Base-by-base conservation (phyloP, 177 flowering plant genomes). In the Vitis hybrid region DNA sequence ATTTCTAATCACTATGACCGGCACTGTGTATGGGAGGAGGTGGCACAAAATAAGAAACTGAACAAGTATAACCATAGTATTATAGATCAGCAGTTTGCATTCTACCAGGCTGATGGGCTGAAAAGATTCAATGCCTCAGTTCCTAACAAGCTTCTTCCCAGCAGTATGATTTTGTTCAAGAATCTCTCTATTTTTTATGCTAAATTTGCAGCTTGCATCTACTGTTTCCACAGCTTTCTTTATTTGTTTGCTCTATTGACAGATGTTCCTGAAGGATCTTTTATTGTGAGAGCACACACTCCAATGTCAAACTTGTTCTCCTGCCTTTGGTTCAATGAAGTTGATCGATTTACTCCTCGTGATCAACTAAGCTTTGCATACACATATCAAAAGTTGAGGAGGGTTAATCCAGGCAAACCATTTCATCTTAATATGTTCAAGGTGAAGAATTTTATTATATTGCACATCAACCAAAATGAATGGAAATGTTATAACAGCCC, bases 241-340 rank as follows among this genome's bases (percentile, higher is more conserved):
- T 19, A n/a, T 26, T 7, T 22, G 50, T 55, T 20, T 51, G 61
- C 33, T 74, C 53, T 59, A 20, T 70, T 73, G 59, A 51, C 91
- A 95, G 99, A 95, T 87, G 99, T 95, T 31, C 99, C 99, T 58
- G 99, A 95, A 80, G 99, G 99, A 3, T 95, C 97, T 59, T 83
- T 95, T 72, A 95, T 95, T 71, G 84, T 93, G 52, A 85, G 98
- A 77, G 99, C 91, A 2, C 99, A 95, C 75, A 91, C 97, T 5
- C 98, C 98, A 33, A 95, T 95, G 97, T 91, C 98, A 72, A 95
- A 93, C 70, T 75, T 95, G 79, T 95, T 95, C 78, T 90, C 97
- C 20, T 93, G 98, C 79, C 99, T 95, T 71, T 95, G 99, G 98
- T 95, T 91, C 75, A 95, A 91, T 70, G 99, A 95, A 77, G 96